phyloP scores from a whole-genome alignment of 768 basidiomycete species.

The Filobasidium floriforme region DNA sequence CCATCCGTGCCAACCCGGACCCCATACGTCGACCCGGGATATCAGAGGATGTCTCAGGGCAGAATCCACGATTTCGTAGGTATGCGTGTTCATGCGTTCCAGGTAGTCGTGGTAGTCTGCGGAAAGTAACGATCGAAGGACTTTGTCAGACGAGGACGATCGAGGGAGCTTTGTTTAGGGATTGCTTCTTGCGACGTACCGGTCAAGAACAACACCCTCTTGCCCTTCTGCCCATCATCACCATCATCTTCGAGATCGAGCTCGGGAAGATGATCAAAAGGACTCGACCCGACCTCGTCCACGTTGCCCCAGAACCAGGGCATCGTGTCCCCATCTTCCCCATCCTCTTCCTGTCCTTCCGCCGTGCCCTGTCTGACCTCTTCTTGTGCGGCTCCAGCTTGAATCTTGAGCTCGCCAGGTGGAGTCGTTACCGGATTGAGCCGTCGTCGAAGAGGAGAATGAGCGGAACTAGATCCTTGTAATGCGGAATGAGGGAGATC shows the following conservation, averaged over 20 bases:
- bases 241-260: not conserved
- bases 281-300: conserved; percentile 35
- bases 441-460: not conserved
- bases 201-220: conserved; percentile 41
- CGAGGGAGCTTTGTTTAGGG: not conserved
- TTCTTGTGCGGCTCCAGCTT: not conserved
- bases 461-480: too few relatives aligned
- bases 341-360: not conserved
- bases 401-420: not conserved
- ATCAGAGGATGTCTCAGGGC: conserved; percentile 40
- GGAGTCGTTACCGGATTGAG: not conserved
- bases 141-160: not conserved
- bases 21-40: conserved; percentile 42
- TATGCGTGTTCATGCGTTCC: conserved; percentile 44
- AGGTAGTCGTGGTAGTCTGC: conserved; percentile 43
- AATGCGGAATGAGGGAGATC: not conserved
- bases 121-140: not conserved
- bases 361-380: not conserved
- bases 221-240: conserved; percentile 15
- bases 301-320: conserved; percentile 37
- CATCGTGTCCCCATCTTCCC: not conserved
- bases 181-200: conserved; percentile 30
- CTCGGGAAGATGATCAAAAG: conserved; percentile 36
- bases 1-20: conserved; percentile 44
- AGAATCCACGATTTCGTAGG: conserved; percentile 45